Base-by-base conservation (phyloP, 2,329 filamentous ascomycete genomes). In the Chlorencoelia australis region DNA sequence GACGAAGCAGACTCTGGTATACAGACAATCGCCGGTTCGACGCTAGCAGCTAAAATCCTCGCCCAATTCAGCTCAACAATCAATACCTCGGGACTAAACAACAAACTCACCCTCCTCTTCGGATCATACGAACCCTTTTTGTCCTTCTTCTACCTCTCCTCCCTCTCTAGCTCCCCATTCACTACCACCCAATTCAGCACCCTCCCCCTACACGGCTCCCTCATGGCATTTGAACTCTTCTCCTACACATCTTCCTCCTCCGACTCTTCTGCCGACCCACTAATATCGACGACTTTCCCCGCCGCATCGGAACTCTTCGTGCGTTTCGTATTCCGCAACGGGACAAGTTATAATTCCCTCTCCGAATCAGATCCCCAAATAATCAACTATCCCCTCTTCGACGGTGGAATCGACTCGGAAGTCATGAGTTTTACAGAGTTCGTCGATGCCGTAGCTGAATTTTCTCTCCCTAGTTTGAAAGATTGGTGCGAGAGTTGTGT, bases 181-280 rank as follows among this genome's bases (percentile, higher is more conserved):
- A 0, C 55, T 74, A 34, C 75, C 77, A 52, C 66, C 2, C n/a
- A 16, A 13, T 68, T 63, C 53, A 30, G 52, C 41, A 20, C 54
- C 45, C 45, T 75, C 10, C 77, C 82, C 0, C 69, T 79, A 45
- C 84, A 86, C 24, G 86, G 85, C 0, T 79, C 77, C 1, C 71
- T 74, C 26, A 79, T 94, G 69, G 65, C 73, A 0, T 87, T 91
- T 53, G 87, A 94, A 61, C 56, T 78, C 4, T 67, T 67, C 42
- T 64, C 61, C 13, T 56, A 65, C 21, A 56, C 58, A 35, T 36
- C 46, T 28, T 7, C 41, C 33, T 10, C 17, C 7, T 38, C 21
- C n/a, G 20, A 17, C 3, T 5, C 13, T 27, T 63, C 62, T 13
- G 55, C 64, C 18, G 56, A 57, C 34, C 35, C 45, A 26, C 7